Percentiles rank a stretch among this genome's conserved stretches.
Conservation (phyloP, 495 filamentous ascomycete genomes). For the Hypoxylon rickii region DNA sequence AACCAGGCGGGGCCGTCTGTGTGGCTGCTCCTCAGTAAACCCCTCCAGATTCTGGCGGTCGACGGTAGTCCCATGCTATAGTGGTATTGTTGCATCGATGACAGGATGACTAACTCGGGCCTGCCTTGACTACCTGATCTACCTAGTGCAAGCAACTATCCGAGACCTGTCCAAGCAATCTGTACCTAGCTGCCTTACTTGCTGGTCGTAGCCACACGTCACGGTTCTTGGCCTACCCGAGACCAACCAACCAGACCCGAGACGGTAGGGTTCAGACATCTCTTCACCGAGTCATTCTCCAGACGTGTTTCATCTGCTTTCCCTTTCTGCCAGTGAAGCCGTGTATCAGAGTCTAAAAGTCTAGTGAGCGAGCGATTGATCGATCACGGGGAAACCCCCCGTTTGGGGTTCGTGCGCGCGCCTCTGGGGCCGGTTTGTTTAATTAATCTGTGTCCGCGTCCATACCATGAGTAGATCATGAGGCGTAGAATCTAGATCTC, state of each 20-base stretch:
- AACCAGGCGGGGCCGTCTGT: slow-evolving; percentile 15
- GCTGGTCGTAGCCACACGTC: not conserved
- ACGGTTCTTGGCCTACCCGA: not conserved
- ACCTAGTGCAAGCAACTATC: not conserved
- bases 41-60: slow-evolving; percentile 31
- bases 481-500: slow-evolving; percentile 25
- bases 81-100: slow-evolving; percentile 21
- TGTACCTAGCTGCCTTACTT: not conserved
- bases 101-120: slow-evolving; percentile 19
- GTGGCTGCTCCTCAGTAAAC: slow-evolving; percentile 21
- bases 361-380: not conserved
- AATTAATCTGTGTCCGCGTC: slow-evolving; percentile 15
- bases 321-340: no score
- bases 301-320: slow-evolving; percentile 27
- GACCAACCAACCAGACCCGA: not conserved
- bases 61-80: no score
- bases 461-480: slow-evolving; percentile 11
- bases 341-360: not conserved
- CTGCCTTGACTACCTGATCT: not conserved
- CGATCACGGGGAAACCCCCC: slow-evolving; percentile 15
- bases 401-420: not conserved
- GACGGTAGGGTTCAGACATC: not conserved
- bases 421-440: slow-evolving; percentile 13
- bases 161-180: slow-evolving; percentile 6
- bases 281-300: slow-evolving; percentile 25